A percentile compares a stretch with the other conserved stretches of the same genome.
These are phyloP conservation scores for Warburgia ugandensis DNA, from an alignment of 164 flowering plant species.

Conservation along the genomic window DNA sequence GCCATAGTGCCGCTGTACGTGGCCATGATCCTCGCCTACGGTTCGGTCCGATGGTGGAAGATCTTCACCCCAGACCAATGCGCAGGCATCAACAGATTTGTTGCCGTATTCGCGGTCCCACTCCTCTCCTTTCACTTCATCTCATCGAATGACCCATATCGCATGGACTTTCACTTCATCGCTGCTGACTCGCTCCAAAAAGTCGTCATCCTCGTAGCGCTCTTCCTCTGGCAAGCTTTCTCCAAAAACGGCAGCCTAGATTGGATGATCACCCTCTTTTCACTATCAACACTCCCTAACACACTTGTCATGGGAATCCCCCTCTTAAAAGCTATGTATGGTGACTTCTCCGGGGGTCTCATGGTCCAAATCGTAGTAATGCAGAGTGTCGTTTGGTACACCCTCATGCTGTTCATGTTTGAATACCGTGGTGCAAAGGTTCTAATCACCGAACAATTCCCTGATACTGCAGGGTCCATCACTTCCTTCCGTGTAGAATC, in stretches of 20 bases:
- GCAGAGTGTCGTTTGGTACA: slow-evolving; percentile 90
- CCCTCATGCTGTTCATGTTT: slow-evolving; percentile 79
- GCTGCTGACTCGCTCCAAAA: slow-evolving; percentile 90
- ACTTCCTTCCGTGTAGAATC: slow-evolving; percentile 81
- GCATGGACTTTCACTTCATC: slow-evolving; percentile 83
- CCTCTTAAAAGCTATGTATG: slow-evolving; percentile 83
- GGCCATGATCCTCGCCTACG: slow-evolving; percentile 88
- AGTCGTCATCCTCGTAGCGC: slow-evolving; percentile 57
- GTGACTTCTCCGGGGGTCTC: slow-evolving; percentile 56
- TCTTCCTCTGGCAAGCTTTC: slow-evolving; percentile 58
- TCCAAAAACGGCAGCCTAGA: slow-evolving; percentile 45
- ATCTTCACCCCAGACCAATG: slow-evolving; percentile 95
- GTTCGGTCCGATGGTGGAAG: slow-evolving; percentile 93
- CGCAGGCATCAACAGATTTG: slow-evolving; percentile 93
- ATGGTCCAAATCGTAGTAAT: slow-evolving; percentile 92
- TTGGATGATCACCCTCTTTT: slow-evolving; percentile 89
- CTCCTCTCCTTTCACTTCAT: slow-evolving; percentile 91
- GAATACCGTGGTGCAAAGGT: slow-evolving; percentile 82
- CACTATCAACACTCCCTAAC: slow-evolving; percentile 87
- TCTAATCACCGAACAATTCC: slow-evolving; percentile 79
- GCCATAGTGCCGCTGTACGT: slow-evolving; percentile 82
- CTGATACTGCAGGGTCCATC: slow-evolving; percentile 76
- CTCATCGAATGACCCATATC: slow-evolving; percentile 67
- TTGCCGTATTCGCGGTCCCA: slow-evolving; percentile 91
- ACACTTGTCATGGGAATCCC: slow-evolving; percentile 98